Evolutionary conservation across 2,329 filamentous ascomycete genomes (phyloP).

Genomic region (Emergomyces africanus): DNA sequence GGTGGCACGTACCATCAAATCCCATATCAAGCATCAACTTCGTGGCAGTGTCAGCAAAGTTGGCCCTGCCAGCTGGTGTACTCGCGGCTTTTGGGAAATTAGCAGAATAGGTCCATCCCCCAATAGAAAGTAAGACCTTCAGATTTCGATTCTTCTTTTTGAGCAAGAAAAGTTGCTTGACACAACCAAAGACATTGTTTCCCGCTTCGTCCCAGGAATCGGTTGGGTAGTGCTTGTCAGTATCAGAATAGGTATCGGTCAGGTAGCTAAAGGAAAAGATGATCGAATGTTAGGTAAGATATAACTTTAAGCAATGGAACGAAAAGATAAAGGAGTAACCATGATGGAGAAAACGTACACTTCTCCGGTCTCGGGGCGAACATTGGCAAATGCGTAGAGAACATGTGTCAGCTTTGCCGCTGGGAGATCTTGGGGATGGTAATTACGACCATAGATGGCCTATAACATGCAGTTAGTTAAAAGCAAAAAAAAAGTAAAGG

Average conservation of each 20-base stretch:
- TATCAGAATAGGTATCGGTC: conserved; percentile 56
- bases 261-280: conserved; percentile 28
- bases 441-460: conserved; percentile 77
- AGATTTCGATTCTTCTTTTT: conserved; percentile 65
- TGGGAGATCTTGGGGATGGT: conserved; percentile 68
- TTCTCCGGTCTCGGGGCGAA: conserved; percentile 64
- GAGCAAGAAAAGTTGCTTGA: conserved; percentile 63
- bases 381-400: conserved; percentile 84
- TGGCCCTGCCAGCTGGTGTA: conserved; percentile 47
- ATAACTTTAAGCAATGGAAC: background rate
- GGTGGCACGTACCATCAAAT: conserved; percentile 38
- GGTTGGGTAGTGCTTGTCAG: conserved; percentile 53
- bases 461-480: conserved; percentile 10
- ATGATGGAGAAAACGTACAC: conserved; percentile 38
- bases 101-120: conserved; percentile 67
- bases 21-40: conserved; percentile 67
- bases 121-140: conserved; percentile 70
- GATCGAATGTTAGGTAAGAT: background rate
- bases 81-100: conserved; percentile 63
- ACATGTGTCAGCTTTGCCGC: conserved; percentile 72
- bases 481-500: no score
- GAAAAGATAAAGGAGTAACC: background rate
- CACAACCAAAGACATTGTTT: conserved; percentile 59
- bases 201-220: conserved; percentile 59
- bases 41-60: conserved; percentile 60